Base-by-base conservation (phyloP, 2,329 filamentous ascomycete species). In the Fusarium citri region DNA sequence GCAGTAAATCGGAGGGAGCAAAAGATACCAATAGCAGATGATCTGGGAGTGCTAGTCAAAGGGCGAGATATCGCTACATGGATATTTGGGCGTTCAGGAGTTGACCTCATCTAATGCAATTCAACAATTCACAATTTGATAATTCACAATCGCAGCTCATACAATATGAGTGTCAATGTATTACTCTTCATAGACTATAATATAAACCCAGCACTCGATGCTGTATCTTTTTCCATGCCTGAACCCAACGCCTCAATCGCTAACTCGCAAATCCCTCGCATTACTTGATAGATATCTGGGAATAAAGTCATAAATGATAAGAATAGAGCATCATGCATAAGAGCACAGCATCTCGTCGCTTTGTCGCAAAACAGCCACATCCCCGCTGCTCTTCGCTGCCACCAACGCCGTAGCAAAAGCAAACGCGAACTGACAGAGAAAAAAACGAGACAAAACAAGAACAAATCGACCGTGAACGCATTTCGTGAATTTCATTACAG, bases 401-500 rank as follows among this genome's bases (percentile, higher is more conserved):
- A 69, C 69, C 68, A 76, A 78, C 75, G 73, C 73, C 75, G 58
- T 53, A 55, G 28, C 34, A 63, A 34, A 31, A 16, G 31, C 31
- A 50, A 59, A 64, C 28, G 54, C 18, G 22, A 51, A 50, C 49
- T 60, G 28, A 30, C 14, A 30, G 28, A 28, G 9, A 28, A 51
- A 41, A 58, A 55, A 49, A 47, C 12, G 43, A 46, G 30, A 53
- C 31, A 51, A 64, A 58, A 42, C n/a, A n/a, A 56, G 48, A 30
- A 43, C 51, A 53, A 43, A 56, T 66, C 43, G 51, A 70, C 47
- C 65, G 62, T 72, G 48, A 54, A 59, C 49, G 9, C 49, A 37
- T 20, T 42, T 74, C 72, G 49, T 75, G 23, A 69, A 71, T 48
- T 42, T 71, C 72, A 63, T 74, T 64, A 74, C 56, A 73, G 28